Evolutionary conservation across 2,329 filamentous ascomycete genomes (phyloP).

Genomic region (Orbilia ellipsospora): DNA sequence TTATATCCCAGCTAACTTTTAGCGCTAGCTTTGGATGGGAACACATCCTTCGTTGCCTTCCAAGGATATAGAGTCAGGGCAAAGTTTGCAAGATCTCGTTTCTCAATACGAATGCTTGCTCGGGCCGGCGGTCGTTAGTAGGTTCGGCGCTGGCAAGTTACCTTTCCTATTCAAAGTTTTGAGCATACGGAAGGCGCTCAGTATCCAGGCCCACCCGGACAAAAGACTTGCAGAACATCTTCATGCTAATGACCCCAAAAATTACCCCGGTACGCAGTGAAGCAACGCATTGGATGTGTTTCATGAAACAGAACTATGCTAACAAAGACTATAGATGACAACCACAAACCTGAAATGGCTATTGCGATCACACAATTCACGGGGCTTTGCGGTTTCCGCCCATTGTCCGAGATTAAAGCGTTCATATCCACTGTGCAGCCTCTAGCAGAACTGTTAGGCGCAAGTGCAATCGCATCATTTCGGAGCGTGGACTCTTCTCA

Average conservation of each 20-base stretch:
- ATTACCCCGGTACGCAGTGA: slow-evolving; percentile 75
- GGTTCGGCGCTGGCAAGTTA: slow-evolving; percentile 78
- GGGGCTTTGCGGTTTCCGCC: slow-evolving; percentile 93
- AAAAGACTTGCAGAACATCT: slow-evolving; percentile 92
- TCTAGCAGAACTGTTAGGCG: slow-evolving; percentile 74
- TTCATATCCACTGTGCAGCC: slow-evolving; percentile 77
- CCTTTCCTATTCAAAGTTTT: slow-evolving; percentile 99
- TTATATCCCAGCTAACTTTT: slow-evolving; percentile 43
- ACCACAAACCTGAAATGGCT: slow-evolving; percentile 99
- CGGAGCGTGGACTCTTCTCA: slow-evolving; percentile 66
- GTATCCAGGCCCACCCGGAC: slow-evolving; percentile 96
- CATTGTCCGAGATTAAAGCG: slow-evolving; percentile 83
- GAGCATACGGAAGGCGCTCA: slow-evolving; percentile 93
- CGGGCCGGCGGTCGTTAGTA: slow-evolving; percentile 75
- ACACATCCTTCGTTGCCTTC: slow-evolving; percentile 96
- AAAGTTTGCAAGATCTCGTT: slow-evolving; percentile 86
- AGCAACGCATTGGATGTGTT: not conserved
- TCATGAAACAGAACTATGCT: too few relatives aligned
- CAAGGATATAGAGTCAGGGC: slow-evolving; percentile 84
- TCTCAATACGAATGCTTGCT: slow-evolving; percentile 87
- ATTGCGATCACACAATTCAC: slow-evolving; percentile 97
- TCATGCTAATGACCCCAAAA: slow-evolving; percentile 85
- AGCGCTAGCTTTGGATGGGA: slow-evolving; percentile 91
- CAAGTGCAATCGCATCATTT: slow-evolving; percentile 71
- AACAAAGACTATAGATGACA: slow-evolving; percentile 75